Percentiles rank a stretch among this genome's conserved stretches.
Conservation (phyloP, 192 early-diverging fungal species). For the Podila epicladia region DNA sequence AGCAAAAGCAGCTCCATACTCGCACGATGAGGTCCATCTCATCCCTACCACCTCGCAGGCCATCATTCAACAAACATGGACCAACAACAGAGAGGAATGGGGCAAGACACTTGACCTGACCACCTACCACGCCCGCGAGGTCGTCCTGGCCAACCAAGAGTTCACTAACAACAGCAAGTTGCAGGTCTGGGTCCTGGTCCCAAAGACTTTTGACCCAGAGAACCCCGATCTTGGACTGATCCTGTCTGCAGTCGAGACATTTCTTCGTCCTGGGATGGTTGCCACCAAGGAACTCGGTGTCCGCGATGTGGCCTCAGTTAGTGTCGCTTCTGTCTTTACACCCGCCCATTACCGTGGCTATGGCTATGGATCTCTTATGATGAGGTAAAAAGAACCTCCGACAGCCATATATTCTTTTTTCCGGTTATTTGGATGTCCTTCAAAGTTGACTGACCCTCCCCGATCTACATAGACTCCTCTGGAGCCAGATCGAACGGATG, state of each 20-base stretch:
- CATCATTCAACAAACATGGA: constrained; percentile 29
- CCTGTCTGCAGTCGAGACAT: constrained; percentile 27
- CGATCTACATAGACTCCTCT: constrained; percentile 20
- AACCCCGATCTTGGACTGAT: constrained; percentile 18
- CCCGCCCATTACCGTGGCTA: constrained; percentile 15
- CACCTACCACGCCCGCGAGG: constrained; percentile 22
- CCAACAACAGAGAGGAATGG: constrained; percentile 33
- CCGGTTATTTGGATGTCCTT: too few relatives aligned
- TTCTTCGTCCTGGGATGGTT: constrained; percentile 20
- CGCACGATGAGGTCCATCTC: constrained; percentile 29
- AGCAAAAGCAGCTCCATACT: neutral
- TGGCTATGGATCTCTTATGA: constrained; percentile 35
- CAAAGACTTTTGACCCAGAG: constrained; percentile 25
- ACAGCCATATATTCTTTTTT: too few relatives aligned
- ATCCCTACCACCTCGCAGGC: constrained; percentile 13
- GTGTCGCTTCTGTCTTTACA: constrained; percentile 38
- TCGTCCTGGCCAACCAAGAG: constrained; percentile 4
- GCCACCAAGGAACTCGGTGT: constrained; percentile 29
- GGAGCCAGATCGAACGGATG: constrained; percentile 30
- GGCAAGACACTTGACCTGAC: constrained; percentile 9
- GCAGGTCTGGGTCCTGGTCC: constrained; percentile 39
- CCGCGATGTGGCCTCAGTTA: constrained; percentile 19
- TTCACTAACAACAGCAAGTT: constrained; percentile 22
- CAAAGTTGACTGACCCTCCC: neutral
- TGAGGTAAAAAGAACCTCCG: constrained; percentile 13